Conservation (phyloP, 129 eudicot species). For the Heracleum sosnowskyi region DNA sequence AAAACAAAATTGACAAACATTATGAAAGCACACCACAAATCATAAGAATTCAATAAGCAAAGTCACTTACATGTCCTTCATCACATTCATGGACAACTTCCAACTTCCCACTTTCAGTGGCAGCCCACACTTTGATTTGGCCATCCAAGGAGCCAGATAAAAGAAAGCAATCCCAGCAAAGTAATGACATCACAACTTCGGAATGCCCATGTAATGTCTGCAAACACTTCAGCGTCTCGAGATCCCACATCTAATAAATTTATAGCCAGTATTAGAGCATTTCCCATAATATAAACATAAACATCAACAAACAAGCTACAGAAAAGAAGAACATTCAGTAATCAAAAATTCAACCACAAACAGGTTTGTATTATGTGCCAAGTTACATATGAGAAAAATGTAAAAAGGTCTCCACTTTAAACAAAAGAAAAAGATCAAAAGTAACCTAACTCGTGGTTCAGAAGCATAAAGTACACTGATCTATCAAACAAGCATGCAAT, state of each 20-base stretch:
- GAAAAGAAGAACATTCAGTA: not conserved
- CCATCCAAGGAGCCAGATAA: slow-evolving; percentile 57
- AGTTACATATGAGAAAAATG: not conserved
- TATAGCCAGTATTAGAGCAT: not conserved
- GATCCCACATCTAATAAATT: slow-evolving; percentile 50
- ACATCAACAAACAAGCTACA: not conserved
- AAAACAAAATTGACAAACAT: not conserved
- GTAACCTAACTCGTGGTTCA: too few species aligned
- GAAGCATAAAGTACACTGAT: too few species aligned
- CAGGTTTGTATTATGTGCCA: not conserved
- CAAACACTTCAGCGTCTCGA: slow-evolving; percentile 32
- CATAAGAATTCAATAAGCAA: slow-evolving; percentile 1
- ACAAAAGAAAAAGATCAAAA: too few species aligned
- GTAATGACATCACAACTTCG: slow-evolving; percentile 34
- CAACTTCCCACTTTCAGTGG: slow-evolving; percentile 42
- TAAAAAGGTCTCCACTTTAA: not conserved
- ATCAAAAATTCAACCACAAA: too few species aligned
- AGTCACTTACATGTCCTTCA: slow-evolving; percentile 47
- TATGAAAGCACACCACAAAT: not conserved
- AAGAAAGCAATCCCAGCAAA: slow-evolving; percentile 61
- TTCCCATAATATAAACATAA: not conserved
- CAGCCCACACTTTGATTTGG: slow-evolving; percentile 60
- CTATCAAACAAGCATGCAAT: not conserved
- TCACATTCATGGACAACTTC: slow-evolving; percentile 37
- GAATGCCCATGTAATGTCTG: slow-evolving; percentile 43